Percentiles rank a stretch among this genome's conserved stretches.
Conservation (phyloP, 2,329 filamentous ascomycete species). For the Ophiostoma himal-ulmi region DNA sequence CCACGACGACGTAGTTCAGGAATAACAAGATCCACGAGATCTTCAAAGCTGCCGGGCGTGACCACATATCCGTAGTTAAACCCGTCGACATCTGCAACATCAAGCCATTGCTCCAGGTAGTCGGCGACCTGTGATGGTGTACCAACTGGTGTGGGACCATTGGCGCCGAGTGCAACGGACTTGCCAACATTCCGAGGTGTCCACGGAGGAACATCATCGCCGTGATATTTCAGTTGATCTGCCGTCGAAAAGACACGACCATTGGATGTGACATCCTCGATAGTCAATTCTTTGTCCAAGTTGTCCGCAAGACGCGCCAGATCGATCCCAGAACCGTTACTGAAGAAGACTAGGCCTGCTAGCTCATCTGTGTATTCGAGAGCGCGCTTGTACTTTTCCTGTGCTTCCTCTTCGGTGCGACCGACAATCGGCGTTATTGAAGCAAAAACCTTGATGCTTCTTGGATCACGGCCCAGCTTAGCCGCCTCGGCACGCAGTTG, state of each 20-base stretch:
- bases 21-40: not conserved
- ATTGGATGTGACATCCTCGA: not conserved
- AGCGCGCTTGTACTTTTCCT: not conserved
- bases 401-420: not conserved
- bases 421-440: not conserved
- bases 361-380: conserved; percentile 3
- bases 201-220: conserved; percentile 2
- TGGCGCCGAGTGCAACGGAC: not conserved
- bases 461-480: not conserved
- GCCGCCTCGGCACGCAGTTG: conserved; percentile 4
- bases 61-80: not conserved
- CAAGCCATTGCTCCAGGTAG: not conserved
- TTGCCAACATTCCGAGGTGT: conserved; percentile 3
- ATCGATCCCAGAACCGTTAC: not conserved
- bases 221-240: not conserved
- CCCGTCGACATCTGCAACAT: not conserved
- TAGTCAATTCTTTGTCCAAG: not conserved
- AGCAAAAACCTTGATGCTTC: not conserved
- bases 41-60: not conserved
- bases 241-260: not conserved
- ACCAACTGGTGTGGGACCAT: not conserved
- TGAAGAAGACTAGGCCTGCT: not conserved
- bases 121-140: not conserved
- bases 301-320: not conserved
- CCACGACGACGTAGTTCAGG: not conserved